These are phyloP conservation scores for Lepidium africanum DNA, from an alignment of 345 rosid species.

Conservation along the genomic window DNA sequence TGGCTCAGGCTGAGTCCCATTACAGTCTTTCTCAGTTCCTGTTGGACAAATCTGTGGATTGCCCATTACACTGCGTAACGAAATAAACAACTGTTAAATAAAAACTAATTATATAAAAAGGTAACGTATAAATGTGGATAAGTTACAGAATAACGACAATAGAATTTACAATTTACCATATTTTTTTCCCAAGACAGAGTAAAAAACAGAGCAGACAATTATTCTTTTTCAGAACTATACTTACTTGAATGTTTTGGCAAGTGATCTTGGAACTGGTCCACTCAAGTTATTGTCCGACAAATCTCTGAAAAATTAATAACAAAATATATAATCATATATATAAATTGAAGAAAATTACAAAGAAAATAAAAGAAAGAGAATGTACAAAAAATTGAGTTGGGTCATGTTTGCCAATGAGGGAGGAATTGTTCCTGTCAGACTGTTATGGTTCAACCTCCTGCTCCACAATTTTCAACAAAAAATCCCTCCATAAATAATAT, in stretches of 20 bases:
- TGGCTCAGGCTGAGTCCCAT: conserved; percentile 45
- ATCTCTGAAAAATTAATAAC: conserved; percentile 34
- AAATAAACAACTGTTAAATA: not conserved
- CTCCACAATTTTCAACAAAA: conserved; percentile 20
- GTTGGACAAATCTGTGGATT: conserved; percentile 69
- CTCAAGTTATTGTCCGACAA: conserved; percentile 57
- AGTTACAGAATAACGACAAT: not conserved
- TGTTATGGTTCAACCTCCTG: conserved; percentile 83
- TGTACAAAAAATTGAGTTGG: conserved; percentile 74
- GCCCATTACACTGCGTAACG: conserved; percentile 56
- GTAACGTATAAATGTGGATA: conserved; percentile 1
- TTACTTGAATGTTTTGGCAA: conserved; percentile 64
- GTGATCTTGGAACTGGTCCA: conserved; percentile 46
- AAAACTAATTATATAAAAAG: not conserved
- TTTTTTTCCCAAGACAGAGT: not conserved
- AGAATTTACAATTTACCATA: not conserved
- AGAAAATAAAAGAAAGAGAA: conserved; percentile 18
- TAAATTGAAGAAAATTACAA: not conserved
- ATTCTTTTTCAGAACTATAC: conserved; percentile 22
- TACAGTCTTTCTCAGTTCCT: conserved; percentile 57
- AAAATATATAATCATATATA: not conserved
- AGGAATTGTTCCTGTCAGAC: conserved; percentile 66
- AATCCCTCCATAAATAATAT: not conserved
- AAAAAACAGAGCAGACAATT: not conserved
- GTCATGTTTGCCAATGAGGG: conserved; percentile 62